These are phyloP conservation scores for Rhinocladiella mackenziei DNA, from an alignment of 2,329 filamentous ascomycete species.

Conservation along the genomic window DNA sequence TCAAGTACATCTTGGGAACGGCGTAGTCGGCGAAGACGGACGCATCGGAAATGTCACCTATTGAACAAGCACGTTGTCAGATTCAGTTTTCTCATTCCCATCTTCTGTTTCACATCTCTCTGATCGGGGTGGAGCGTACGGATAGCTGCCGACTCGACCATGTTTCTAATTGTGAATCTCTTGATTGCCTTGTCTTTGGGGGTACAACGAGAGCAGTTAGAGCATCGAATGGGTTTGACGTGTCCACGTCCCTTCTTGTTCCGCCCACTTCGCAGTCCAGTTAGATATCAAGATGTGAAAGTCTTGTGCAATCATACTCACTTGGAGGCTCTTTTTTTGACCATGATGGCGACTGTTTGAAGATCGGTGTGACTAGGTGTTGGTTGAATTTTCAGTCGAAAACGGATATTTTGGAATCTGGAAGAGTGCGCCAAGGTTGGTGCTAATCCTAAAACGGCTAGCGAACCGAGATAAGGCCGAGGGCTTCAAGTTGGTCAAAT, in stretches of 20 bases:
- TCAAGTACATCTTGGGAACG: slow-evolving; percentile 99
- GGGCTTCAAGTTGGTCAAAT: too few species aligned
- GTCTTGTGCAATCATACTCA: too few species aligned
- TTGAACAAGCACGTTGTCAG: slow-evolving; percentile 12
- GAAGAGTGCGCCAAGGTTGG: background rate
- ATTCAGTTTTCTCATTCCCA: background rate
- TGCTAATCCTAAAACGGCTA: too few species aligned
- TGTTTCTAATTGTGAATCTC: slow-evolving; percentile 99
- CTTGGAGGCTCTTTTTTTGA: background rate
- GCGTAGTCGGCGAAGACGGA: slow-evolving; percentile 99
- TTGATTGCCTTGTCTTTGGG: slow-evolving; percentile 99
- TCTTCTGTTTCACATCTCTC: background rate
- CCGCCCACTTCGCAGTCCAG: too few species aligned
- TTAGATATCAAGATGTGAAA: too few species aligned
- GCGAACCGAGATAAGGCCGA: too few species aligned
- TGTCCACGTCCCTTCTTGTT: slow-evolving; percentile 99
- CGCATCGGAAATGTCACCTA: slow-evolving; percentile 99
- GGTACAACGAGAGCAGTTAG: slow-evolving; percentile 83
- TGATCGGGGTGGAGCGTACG: slow-evolving; percentile 63
- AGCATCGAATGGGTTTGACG: slow-evolving; percentile 98
- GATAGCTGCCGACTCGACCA: slow-evolving; percentile 99
- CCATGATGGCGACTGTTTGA: background rate
- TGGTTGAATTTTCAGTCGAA: background rate
- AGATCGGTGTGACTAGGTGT: background rate
- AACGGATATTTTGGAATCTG: background rate